Evolutionary conservation across 208 protist species (phyloP), one percentile per base, ranked within the genome.

Genomic region (Trypanosoma scelopori): DNA sequence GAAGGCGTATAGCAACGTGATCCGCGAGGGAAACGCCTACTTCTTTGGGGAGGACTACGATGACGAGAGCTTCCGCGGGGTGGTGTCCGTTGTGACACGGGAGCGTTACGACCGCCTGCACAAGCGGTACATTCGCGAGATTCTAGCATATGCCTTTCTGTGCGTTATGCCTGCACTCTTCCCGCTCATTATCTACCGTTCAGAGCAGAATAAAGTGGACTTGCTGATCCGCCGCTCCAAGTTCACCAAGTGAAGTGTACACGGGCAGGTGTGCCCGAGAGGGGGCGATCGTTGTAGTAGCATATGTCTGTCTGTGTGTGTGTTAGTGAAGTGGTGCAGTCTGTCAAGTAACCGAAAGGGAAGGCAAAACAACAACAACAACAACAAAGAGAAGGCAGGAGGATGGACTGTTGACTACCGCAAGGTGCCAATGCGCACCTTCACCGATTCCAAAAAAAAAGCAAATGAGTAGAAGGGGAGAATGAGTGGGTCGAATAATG

Each of bases 61-160:
- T 64, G 89, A 95, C 70, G 73, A 85, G 56, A 87, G 79, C 59
- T 86, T 92, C 61, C 89, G 89, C 70, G 89, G 89, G 47, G 72
- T 85, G 46, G 70, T 95, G 27, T 86, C 79, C 12, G 89, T 95
- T 25, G 73, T 95, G 42, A 95, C 89, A 22, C 86, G 80, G 30
- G 89, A 91, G 61, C 78, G 74, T 50, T 95, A 93, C 66, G 89
- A 91, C 55, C 84, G 86, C 52, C 67, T 92, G 41, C 84, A 92
- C 63, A 79, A 81, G 35, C 76, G 79, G 45, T 92, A 90, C 75
- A 56, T 91, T 41, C 81, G 82, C 62, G 85, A 95, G 68, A 79
- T 77, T 46, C 83, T 77, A 12, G 79, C 82, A 6, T 95, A 95
- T 71, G 56, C 85, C 30, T 93, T 92, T 68, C 81, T 95, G 32